These are phyloP conservation scores for Blastobotrys serpentis DNA, from an alignment of 1,139 yeast species.

Conservation along the genomic window DNA sequence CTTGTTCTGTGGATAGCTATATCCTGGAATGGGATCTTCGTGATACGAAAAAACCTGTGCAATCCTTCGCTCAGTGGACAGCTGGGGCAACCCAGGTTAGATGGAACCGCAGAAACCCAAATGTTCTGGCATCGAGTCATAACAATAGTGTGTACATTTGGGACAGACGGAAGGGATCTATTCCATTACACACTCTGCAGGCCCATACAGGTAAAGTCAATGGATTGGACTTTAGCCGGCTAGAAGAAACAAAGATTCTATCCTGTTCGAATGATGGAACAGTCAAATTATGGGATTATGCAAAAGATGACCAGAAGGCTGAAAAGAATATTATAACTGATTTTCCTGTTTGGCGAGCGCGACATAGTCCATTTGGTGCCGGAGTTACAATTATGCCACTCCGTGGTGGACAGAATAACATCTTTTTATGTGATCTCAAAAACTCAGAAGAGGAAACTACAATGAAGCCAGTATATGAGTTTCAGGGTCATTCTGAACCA, in stretches of 20 bases:
- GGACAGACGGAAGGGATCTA: constrained; percentile 83
- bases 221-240: constrained; percentile 78
- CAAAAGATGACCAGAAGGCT: constrained; percentile 45
- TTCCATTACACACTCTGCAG: constrained; percentile 62
- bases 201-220: constrained; percentile 86
- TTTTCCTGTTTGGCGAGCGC: constrained; percentile 85
- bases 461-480: constrained; percentile 58
- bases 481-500: constrained; percentile 81
- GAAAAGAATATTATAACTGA: constrained; percentile 63
- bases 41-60: constrained; percentile 66
- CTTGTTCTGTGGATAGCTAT: constrained; percentile 88
- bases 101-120: constrained; percentile 79
- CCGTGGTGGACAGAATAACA: constrained; percentile 77
- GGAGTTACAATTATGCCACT: constrained; percentile 93
- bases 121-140: constrained; percentile 81
- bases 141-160: constrained; percentile 77
- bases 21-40: constrained; percentile 91
- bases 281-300: constrained; percentile 83
- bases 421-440: constrained; percentile 47
- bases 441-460: constrained; percentile 10
- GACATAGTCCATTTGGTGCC: constrained; percentile 84
- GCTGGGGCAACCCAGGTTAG: constrained; percentile 95
- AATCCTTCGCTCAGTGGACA: constrained; percentile 86
- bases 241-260: constrained; percentile 57
- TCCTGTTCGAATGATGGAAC: constrained; percentile 85